A percentile compares a stretch with the other conserved stretches of the same genome.
Evolutionary conservation across 495 filamentous ascomycete genomes (phyloP).

Genomic region (Talaromyces liani): DNA sequence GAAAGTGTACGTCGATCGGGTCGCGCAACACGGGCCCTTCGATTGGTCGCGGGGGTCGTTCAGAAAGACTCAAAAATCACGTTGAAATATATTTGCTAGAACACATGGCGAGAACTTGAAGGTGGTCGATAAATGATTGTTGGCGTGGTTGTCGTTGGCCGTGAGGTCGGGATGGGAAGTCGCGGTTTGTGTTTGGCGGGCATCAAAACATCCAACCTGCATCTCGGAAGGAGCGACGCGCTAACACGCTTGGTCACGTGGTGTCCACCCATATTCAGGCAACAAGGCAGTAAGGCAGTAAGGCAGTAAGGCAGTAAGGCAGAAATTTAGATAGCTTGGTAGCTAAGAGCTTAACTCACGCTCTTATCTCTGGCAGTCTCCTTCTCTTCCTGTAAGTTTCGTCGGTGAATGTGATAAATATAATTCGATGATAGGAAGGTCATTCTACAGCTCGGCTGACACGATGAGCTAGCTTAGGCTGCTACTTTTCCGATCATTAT

Average conservation of each 20-base stretch:
- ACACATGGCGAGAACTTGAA: background rate
- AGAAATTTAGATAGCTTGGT: background rate
- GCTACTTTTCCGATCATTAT: background rate
- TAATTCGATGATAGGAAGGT: background rate
- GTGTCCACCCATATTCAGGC: background rate
- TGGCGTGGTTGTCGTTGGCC: background rate
- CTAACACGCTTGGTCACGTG: slow-evolving; percentile 8
- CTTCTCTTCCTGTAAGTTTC: background rate
- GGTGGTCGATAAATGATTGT: background rate
- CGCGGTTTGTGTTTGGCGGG: background rate
- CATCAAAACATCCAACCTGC: slow-evolving; percentile 8
- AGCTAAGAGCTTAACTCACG: background rate
- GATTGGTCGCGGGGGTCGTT: background rate
- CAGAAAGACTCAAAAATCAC: background rate
- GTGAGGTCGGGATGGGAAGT: background rate
- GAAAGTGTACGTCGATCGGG: background rate
- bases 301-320: background rate
- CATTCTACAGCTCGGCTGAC: background rate
- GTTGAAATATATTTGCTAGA: background rate
- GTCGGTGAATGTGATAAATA: background rate
- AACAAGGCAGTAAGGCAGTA: background rate
- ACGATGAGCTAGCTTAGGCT: background rate
- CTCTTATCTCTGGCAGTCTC: background rate
- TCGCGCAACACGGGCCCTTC: background rate
- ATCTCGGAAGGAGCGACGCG: slow-evolving; percentile 6